Conservation (phyloP, 768 basidiomycete species). For the Mycena sanguinolenta region DNA sequence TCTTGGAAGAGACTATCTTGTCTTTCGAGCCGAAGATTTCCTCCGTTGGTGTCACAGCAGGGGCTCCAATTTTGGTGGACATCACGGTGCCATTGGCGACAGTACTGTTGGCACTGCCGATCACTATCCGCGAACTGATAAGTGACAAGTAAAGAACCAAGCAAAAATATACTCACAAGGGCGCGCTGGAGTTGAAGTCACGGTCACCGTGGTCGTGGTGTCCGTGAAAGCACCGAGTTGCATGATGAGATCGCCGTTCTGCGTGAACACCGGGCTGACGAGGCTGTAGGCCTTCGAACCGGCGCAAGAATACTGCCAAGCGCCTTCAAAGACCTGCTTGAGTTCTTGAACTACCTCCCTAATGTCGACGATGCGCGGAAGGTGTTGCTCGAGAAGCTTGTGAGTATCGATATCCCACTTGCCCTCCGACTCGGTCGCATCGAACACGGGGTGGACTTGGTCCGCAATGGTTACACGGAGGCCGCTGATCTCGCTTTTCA, state of each 20-base stretch:
- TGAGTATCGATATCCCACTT: constrained; percentile 28
- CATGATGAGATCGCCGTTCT: constrained; percentile 31
- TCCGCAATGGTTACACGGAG: constrained; percentile 22
- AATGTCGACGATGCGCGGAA: constrained; percentile 27
- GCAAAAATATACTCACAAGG: too few species aligned
- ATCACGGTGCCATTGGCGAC: too few species aligned
- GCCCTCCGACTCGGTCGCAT: constrained; percentile 16
- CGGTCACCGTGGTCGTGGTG: neutral
- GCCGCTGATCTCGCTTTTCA: constrained; percentile 8
- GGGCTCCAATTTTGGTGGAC: too few species aligned
- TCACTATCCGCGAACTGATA: too few species aligned
- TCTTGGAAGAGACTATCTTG: too few species aligned
- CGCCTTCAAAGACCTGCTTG: constrained; percentile 24
- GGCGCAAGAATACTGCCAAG: constrained; percentile 18
- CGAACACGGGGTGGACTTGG: constrained; percentile 22
- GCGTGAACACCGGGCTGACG: constrained; percentile 31
- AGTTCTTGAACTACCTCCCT: constrained; percentile 22
- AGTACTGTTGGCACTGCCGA: too few species aligned
- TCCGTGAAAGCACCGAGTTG: constrained; percentile 12
- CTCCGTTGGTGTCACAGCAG: too few species aligned
- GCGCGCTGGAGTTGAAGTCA: neutral
- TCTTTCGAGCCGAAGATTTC: too few species aligned
- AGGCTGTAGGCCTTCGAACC: constrained; percentile 20
- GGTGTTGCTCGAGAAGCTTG: constrained; percentile 13
- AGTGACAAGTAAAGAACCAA: too few species aligned